Conservation (phyloP, 768 basidiomycete species). For the Rhodocollybia butyracea region DNA sequence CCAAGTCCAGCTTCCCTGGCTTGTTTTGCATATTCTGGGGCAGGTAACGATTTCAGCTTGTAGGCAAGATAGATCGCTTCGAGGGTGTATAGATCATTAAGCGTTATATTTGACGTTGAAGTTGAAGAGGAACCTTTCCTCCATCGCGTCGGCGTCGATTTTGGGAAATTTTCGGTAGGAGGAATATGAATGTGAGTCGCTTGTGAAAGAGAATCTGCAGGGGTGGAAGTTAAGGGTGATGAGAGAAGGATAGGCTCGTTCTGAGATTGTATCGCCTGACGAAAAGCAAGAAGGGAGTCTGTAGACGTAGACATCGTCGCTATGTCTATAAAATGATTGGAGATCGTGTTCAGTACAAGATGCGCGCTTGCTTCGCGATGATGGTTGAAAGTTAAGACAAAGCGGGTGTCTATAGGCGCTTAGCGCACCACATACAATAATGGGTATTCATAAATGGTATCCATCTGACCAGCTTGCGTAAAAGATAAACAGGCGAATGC, state of each 20-base stretch:
- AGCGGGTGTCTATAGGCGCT: too few relatives aligned
- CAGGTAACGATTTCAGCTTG: constrained; percentile 66
- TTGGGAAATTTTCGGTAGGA: constrained; percentile 53
- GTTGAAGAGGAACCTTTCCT: constrained; percentile 43
- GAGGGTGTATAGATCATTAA: constrained; percentile 68
- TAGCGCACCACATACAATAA: too few relatives aligned
- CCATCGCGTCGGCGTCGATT: constrained; percentile 76
- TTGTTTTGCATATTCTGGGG: constrained; percentile 88
- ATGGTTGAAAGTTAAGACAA: too few relatives aligned
- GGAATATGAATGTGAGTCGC: constrained; percentile 67
- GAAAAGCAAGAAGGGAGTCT: constrained; percentile 58
- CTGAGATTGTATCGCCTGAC: constrained; percentile 59
- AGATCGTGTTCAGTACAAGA: neutral
- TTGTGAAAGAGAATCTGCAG: constrained; percentile 37
- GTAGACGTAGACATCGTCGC: neutral
- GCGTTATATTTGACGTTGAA: constrained; percentile 26
- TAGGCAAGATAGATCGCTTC: constrained; percentile 87
- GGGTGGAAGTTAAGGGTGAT: constrained; percentile 37
- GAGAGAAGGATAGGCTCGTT: constrained; percentile 43
- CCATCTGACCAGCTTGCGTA: too few relatives aligned
- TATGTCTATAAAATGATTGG: neutral
- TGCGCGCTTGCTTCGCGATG: too few relatives aligned
- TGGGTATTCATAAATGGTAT: too few relatives aligned
- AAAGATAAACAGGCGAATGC: neutral
- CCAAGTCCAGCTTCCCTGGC: constrained; percentile 71